Evolutionary conservation across 495 filamentous ascomycete genomes (phyloP).

Genomic region (Hyphodiscus hymeniophilus): DNA sequence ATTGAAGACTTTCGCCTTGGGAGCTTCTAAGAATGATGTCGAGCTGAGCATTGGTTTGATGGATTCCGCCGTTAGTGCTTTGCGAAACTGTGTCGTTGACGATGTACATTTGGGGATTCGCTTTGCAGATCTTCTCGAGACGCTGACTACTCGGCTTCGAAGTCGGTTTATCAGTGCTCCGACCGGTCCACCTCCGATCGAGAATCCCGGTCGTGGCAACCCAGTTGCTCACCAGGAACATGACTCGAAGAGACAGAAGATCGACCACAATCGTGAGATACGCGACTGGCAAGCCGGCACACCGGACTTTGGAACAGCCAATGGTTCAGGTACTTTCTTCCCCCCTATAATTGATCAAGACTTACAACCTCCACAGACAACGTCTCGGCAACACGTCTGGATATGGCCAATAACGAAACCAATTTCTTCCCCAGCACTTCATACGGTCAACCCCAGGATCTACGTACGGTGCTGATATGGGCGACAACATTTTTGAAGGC

Average conservation of each 20-base stretch:
- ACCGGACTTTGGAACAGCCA: slow-evolving; percentile 14
- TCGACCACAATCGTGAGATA: slow-evolving; percentile 11
- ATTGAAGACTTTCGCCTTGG: slow-evolving; percentile 86
- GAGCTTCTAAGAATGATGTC: slow-evolving; percentile 83
- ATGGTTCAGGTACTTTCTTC: slow-evolving; percentile 9
- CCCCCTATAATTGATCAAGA: neutral
- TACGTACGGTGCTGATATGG: slow-evolving; percentile 18
- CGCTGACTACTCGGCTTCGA: slow-evolving; percentile 63
- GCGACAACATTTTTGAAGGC: slow-evolving; percentile 25
- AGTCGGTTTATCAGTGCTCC: slow-evolving; percentile 63
- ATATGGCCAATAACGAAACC: slow-evolving; percentile 31
- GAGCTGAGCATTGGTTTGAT: slow-evolving; percentile 72
- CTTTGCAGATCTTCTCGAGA: slow-evolving; percentile 87
- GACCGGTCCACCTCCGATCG: slow-evolving; percentile 16
- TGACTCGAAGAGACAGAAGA: slow-evolving; percentile 15
- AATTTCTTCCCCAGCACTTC: slow-evolving; percentile 35
- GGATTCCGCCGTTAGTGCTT: slow-evolving; percentile 68
- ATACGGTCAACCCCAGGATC: slow-evolving; percentile 33
- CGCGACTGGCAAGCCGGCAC: slow-evolving; percentile 23
- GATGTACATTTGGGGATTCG: slow-evolving; percentile 93
- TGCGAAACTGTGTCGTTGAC: slow-evolving; percentile 82
- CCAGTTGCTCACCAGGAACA: slow-evolving; percentile 15
- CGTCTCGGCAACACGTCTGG: slow-evolving; percentile 44
- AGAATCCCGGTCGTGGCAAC: slow-evolving; percentile 8
- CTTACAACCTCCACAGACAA: slow-evolving; percentile 1